Conservation (phyloP, 2,329 filamentous ascomycete species). For the Trichophyton simii region DNA sequence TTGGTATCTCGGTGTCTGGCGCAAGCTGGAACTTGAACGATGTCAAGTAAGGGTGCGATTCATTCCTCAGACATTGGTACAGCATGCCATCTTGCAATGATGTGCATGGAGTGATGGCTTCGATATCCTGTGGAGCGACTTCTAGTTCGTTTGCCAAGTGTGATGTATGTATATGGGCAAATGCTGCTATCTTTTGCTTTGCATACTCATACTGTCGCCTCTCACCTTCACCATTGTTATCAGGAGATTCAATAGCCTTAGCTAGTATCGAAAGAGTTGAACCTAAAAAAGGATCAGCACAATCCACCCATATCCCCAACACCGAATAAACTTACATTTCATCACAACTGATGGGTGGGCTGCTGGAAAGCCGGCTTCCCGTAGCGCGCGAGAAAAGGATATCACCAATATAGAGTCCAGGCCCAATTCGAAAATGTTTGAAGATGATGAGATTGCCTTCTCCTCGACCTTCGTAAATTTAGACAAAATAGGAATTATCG, state of each 20-base stretch:
- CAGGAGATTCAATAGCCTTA: conserved; percentile 15
- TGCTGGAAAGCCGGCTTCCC: conserved; percentile 46
- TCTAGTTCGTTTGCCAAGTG: conserved; percentile 42
- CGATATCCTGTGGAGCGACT: conserved; percentile 44
- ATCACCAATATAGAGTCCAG: conserved; percentile 80
- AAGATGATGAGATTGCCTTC: conserved; percentile 38
- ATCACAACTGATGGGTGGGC: conserved; percentile 57
- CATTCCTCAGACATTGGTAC: conserved; percentile 50
- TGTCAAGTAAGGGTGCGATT: conserved; percentile 59
- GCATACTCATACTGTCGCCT: conserved; percentile 33
- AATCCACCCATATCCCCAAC: conserved; percentile 34
- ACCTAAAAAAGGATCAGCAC: conserved; percentile 14
- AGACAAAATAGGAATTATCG: conserved; percentile 44
- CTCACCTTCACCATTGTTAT: conserved; percentile 3
- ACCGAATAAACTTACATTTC: conserved; percentile 36
- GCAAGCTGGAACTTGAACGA: conserved; percentile 52
- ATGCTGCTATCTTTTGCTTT: conserved; percentile 51
- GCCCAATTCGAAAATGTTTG: conserved; percentile 73
- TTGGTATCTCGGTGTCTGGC: conserved; percentile 31
- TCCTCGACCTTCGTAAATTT: conserved; percentile 39
- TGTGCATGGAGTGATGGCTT: conserved; percentile 70
- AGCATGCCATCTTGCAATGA: conserved; percentile 80
- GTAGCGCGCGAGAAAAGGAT: conserved; percentile 53
- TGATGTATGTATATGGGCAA: conserved; percentile 48
- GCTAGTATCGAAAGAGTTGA: conserved; percentile 31